A percentile compares a stretch with the other conserved stretches of the same genome.
phyloP scores from a whole-genome alignment of 2,329 filamentous ascomycete species.

The Fusarium sp. region DNA sequence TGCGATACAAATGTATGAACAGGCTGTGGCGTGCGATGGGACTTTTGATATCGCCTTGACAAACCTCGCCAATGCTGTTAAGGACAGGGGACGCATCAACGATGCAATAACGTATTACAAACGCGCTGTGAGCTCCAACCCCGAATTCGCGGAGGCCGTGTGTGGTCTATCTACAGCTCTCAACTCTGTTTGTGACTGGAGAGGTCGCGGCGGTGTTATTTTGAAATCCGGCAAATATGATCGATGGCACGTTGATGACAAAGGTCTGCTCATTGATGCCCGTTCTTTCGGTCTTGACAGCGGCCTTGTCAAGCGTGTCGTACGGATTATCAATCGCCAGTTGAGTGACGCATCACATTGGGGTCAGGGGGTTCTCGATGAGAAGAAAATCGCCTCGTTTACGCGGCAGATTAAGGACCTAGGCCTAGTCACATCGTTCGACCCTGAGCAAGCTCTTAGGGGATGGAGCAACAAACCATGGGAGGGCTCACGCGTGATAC shows the following conservation, averaged over 20 bases:
- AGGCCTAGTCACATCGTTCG: conserved; percentile 48
- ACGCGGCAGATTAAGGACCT: conserved; percentile 56
- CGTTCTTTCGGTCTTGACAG: conserved; percentile 67
- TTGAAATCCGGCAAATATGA: conserved; percentile 79
- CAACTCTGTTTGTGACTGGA: conserved; percentile 97
- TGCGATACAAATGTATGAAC: conserved; percentile 97
- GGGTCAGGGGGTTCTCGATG: conserved; percentile 77
- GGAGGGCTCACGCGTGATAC: conserved; percentile 87
- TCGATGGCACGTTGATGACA: conserved; percentile 90
- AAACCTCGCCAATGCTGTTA: conserved; percentile 96
- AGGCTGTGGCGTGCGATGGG: conserved; percentile 90
- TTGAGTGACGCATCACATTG: conserved; percentile 85
- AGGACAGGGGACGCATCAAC: conserved; percentile 90
- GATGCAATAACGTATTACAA: conserved; percentile 95
- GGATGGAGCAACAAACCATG: conserved; percentile 79
- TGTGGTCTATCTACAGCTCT: conserved; percentile 94
- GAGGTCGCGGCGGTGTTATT: conserved; percentile 84
- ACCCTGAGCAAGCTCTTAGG: conserved; percentile 53
- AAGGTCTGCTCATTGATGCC: conserved; percentile 83
- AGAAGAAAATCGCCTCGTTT: conserved; percentile 61
- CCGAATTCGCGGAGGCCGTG: conserved; percentile 95
- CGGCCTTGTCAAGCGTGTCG: conserved; percentile 89
- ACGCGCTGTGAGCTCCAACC: conserved; percentile 88
- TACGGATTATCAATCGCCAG: conserved; percentile 90
- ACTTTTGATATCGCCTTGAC: conserved; percentile 96